Evolutionary conservation across 805 yeast species (phyloP).

Genomic region (Ogataea pini): DNA sequence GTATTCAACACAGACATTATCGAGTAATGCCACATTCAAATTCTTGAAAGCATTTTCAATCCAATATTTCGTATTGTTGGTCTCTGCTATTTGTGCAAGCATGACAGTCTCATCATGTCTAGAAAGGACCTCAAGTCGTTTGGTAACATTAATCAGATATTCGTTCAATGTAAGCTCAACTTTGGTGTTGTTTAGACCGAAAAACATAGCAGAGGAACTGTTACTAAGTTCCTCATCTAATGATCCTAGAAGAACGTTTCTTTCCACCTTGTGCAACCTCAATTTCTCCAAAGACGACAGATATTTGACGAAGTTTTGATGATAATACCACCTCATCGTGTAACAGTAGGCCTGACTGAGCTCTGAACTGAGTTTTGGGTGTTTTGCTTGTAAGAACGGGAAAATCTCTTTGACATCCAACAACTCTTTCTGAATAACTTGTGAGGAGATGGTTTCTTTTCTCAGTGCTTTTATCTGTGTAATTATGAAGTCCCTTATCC

Average conservation of each 20-base stretch:
- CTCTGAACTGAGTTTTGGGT: slow-evolving; percentile 66
- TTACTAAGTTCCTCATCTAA: slow-evolving; percentile 22
- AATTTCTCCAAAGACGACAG: slow-evolving; percentile 68
- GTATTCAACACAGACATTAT: slow-evolving; percentile 77
- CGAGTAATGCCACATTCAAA: slow-evolving; percentile 70
- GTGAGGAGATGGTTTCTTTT: slow-evolving; percentile 66
- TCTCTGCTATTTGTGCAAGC: slow-evolving; percentile 83
- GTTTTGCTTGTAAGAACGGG: slow-evolving; percentile 53
- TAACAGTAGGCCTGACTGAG: slow-evolving; percentile 76
- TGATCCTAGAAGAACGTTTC: slow-evolving; percentile 31
- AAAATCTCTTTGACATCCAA: slow-evolving; percentile 63
- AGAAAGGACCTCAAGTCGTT: slow-evolving; percentile 56
- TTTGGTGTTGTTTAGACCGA: slow-evolving; percentile 10
- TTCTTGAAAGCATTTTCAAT: slow-evolving; percentile 74
- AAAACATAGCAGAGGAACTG: slow-evolving; percentile 16
- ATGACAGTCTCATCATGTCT: slow-evolving; percentile 62
- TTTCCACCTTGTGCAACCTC: slow-evolving; percentile 55
- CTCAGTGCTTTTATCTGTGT: slow-evolving; percentile 67
- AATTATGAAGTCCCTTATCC: slow-evolving; percentile 71
- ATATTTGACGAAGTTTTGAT: slow-evolving; percentile 74
- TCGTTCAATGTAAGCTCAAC: slow-evolving; percentile 43
- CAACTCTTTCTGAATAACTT: slow-evolving; percentile 67
- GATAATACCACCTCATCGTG: slow-evolving; percentile 94
- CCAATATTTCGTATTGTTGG: slow-evolving; percentile 59
- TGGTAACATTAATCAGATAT: slow-evolving; percentile 55